A percentile compares a stretch with the other conserved stretches of the same genome.
These are phyloP conservation scores for Lactarius evosmus DNA, from an alignment of 768 basidiomycete species.

Conservation along the genomic window DNA sequence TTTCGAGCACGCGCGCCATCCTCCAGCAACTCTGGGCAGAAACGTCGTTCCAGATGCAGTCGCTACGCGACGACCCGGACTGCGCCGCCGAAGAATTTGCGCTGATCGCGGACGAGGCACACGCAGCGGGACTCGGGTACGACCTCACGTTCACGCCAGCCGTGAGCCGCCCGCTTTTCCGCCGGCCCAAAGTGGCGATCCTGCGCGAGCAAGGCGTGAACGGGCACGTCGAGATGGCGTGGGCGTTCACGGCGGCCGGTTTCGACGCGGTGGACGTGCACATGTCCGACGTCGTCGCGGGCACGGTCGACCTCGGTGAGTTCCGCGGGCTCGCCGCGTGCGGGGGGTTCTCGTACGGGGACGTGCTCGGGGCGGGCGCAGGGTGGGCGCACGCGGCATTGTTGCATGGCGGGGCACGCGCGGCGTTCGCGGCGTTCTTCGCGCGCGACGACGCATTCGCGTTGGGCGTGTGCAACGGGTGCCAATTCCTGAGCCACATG, in stretches of 20 bases:
- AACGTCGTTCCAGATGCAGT: constrained; percentile 91
- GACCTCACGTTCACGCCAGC: constrained; percentile 57
- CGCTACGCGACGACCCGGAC: constrained; percentile 76
- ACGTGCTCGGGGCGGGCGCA: constrained; percentile 95
- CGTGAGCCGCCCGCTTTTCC: constrained; percentile 38
- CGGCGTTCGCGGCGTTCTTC: constrained; percentile 82
- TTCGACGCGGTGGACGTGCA: constrained; percentile 96
- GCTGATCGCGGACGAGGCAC: constrained; percentile 59
- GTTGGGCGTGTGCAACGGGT: constrained; percentile 96
- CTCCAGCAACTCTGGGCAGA: constrained; percentile 91
- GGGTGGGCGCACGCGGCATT: constrained; percentile 98
- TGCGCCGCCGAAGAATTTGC: constrained; percentile 79
- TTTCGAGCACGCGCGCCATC: constrained; percentile 58
- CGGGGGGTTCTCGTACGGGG: constrained; percentile 98
- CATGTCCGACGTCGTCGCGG: constrained; percentile 93
- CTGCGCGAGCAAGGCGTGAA: constrained; percentile 98
- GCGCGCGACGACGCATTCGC: constrained; percentile 76
- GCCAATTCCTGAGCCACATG: constrained; percentile 92
- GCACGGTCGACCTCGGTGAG: constrained; percentile 52
- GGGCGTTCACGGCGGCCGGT: constrained; percentile 91
- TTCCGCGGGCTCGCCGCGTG: constrained; percentile 94
- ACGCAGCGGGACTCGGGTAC: constrained; percentile 70
- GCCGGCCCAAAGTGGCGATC: constrained; percentile 86
- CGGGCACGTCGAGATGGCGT: constrained; percentile 97
- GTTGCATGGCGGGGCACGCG: constrained; percentile 70